Base-by-base conservation (phyloP, 805 yeast genomes). In the Saccharomycopsis capsularis region DNA sequence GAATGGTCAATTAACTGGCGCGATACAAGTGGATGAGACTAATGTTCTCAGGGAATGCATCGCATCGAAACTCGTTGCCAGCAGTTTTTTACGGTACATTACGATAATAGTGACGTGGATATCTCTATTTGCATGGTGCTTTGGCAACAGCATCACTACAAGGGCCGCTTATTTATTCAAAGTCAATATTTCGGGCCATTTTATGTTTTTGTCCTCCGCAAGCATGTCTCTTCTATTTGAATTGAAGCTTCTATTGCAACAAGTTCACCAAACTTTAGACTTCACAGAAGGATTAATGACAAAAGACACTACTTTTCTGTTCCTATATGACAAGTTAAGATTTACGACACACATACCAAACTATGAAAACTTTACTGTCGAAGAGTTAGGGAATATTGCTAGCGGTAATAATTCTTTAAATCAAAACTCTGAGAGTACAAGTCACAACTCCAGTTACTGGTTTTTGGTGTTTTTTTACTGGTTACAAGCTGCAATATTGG, bases 161-260 rank as follows among this genome's bases (percentile, higher is more conserved):
- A 18, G 18, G 3, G 18, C 46, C 15, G 25, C n/a, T 4, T 13
- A n/a, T 21, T 2, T 30, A 3, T n/a, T 32, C 3, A 38, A 19
- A 3, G 15, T 51, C 24, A 38, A 40, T 11, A 42, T 47, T 16
- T 51, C 54, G 3, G 54, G 54, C n/a, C 54, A 51, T 40, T 42
- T 39, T 24, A 36, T 40, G 41, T 40, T 48, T 7, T 34, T 51
- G 2, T 37, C 44, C 7, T 45, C 53, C 5, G 46, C 50, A 7
- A 46, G 49, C 21, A 40, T 46, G 23, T 46, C 50, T 18, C 9
- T 50, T 4, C 24, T 42, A 1, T 38, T 50, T 9, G 50, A 50
- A 37, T 6, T 34, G 5, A 34, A 34, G n/a, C 19, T 11, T n/a
- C n/a, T n/a, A n/a, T n/a, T n/a, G n/a, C n/a, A n/a, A n/a, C n/a